Evolutionary conservation across 805 yeast genomes (phyloP), one percentile per base, ranked within the genome.

Genomic region (Pichia ethanolica): DNA sequence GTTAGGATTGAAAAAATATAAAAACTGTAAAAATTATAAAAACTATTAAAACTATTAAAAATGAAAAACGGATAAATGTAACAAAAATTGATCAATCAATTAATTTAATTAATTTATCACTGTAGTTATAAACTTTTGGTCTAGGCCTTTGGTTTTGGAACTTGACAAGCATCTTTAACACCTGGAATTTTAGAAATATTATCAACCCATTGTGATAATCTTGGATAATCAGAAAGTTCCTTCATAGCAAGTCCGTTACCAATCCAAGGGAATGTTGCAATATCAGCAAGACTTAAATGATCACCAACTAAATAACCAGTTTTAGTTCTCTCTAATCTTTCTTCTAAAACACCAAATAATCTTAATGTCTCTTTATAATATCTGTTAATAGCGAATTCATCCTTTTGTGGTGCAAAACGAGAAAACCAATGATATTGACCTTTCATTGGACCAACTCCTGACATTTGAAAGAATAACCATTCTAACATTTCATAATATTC

Each of bases 221-320:
- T 53, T 38, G 78, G 78, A 58, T 60, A 76, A 34, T 70, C 61
- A 1, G 56, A 55, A 26, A 69, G 25, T 14, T 49, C 52, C 25
- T 32, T 27, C 10, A 52, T 47, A 26, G 34, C 26, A 20, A 42
- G 2, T 25, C 40, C 13, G 10, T 47, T 47, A 12, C 42, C 45
- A 33, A 72, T 67, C 85, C 84, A 79, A 3, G 78, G 71, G 52
- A 64, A 70, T 5, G 71, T 61, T 10, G 71, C 70, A 42, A 80
- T 62, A 61, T 84, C 90, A 5, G 86, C 86, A 54, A 79, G 72
- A 13, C 81, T 69, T 44, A 81, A 58, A 47, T 75, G 78, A 53
- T 77, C 77, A 40, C 86, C 85, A 45, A 79, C 86, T 27, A 82
- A 65, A 65, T 66, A 84, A 1, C 82, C 83, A 9, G 67, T 64